Conservation (phyloP, 306 rosid species). For the Prunus dulcis region DNA sequence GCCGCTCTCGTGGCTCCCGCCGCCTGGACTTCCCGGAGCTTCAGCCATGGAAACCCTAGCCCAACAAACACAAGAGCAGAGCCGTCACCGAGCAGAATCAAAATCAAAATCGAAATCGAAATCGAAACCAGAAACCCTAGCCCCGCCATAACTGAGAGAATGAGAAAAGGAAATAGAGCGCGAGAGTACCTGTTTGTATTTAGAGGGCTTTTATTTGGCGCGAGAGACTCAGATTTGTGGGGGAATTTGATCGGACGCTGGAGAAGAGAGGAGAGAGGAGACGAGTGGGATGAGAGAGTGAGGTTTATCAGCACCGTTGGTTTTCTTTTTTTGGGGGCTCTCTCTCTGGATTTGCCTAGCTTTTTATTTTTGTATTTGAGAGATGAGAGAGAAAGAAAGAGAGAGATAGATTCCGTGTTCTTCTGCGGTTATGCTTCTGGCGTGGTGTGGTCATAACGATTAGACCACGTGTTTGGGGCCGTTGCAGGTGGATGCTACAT, state of each 20-base stretch:
- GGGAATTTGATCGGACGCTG: slow-evolving; percentile 96
- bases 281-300: slow-evolving; percentile 69
- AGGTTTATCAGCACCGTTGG: slow-evolving; percentile 90
- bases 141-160: slow-evolving; percentile 23
- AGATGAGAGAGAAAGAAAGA: background rate
- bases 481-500: background rate
- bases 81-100: slow-evolving; percentile 24
- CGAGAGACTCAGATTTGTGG: slow-evolving; percentile 57
- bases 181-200: background rate
- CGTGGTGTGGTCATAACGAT: background rate
- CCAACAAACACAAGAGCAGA: background rate
- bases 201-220: slow-evolving; percentile 42
- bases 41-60: slow-evolving; percentile 71
- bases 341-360: background rate
- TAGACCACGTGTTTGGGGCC: slow-evolving; percentile 18
- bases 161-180: background rate
- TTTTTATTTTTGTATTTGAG: background rate
- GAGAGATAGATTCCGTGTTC: background rate
- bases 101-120: slow-evolving; percentile 12
- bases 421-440: background rate
- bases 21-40: slow-evolving; percentile 83
- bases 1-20: slow-evolving; percentile 85
- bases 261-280: slow-evolving; percentile 77
- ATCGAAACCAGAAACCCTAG: slow-evolving; percentile 28
- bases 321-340: slow-evolving; percentile 25